Evolutionary conservation across 2,329 filamentous ascomycete species (phyloP), one percentile per base, ranked within the genome.

Genomic region (Microdochium nivale): DNA sequence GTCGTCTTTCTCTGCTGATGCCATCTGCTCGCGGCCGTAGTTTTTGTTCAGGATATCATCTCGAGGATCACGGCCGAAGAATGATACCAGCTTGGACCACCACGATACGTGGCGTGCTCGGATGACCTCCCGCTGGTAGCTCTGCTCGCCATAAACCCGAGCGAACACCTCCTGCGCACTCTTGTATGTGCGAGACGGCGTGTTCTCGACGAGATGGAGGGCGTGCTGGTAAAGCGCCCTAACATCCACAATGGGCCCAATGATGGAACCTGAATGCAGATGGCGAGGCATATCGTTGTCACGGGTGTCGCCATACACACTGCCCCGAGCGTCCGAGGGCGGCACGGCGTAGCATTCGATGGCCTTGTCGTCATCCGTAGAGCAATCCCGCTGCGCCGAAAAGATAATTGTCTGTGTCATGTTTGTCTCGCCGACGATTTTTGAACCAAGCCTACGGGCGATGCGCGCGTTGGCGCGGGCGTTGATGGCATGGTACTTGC

Each of bases 61-160:
- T 13, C 9, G n/a, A 24, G 19, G 40, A 44, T 44, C 19, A 13
- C 19, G 40, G 7, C 21, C 9, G 13, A 44, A 44, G 40, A 21
- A 44, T 3, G 14, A 11, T 7, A 44, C 19, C 9, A 49, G 24
- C 5, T 49, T 49, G 19, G 27, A 23, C 49, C 49, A 50, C 16
- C 19, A 11, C 25, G 37, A 3, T 7, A 23, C 25, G 48, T 60
- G 56, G 24, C 55, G 55, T 3, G 56, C 55, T 10, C 59, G 57
- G 43, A 61, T 25, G 2, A 57, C 53, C 49, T 63, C 59, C n/a
- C 61, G 59, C 54, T 60, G 64, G 23, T 63, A 50, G 51, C 61
- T 58, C 49, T 65, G 62, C 33, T 65, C 58, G 32, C 62, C 63
- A 37, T 61, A 62, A 8, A 66, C 59, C 30, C 62, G 58, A 35